Evolutionary conservation across 2,329 filamentous ascomycete species (phyloP).

Genomic region (Alternaria incomplexa): DNA sequence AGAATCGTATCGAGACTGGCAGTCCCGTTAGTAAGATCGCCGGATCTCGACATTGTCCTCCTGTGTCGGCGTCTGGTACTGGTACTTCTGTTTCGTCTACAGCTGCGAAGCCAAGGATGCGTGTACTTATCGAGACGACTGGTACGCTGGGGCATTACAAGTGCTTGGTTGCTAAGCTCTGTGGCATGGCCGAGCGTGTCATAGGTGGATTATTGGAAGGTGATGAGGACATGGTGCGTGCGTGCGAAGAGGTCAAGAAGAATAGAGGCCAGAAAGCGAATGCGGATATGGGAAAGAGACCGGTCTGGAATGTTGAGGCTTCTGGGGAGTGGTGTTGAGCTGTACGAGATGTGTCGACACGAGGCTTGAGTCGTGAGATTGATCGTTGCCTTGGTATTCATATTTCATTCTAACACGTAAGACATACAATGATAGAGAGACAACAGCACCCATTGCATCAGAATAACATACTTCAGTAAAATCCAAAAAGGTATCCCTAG

Average conservation of each 20-base stretch:
- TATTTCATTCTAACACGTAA: not conserved
- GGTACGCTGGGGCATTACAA: not conserved
- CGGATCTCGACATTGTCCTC: not conserved
- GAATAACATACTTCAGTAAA: conserved; percentile 3
- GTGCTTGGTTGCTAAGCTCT: not conserved
- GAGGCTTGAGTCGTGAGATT: not conserved
- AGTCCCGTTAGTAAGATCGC: not conserved
- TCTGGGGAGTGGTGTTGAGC: not conserved
- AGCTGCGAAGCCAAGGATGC: not conserved
- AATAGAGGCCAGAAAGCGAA: not conserved
- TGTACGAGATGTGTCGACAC: not conserved
- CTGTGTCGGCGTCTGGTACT: not conserved
- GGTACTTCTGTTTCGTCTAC: not conserved
- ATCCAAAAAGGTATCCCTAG: conserved; percentile 23
- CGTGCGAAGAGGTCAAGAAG: not conserved
- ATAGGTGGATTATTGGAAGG: not conserved
- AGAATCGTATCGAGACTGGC: not conserved
- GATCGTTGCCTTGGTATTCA: not conserved
- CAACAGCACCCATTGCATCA: not conserved
- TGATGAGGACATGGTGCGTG: not conserved
- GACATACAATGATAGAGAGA: not conserved
- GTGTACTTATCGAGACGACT: not conserved
- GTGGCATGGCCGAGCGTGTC: not conserved
- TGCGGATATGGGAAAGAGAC: not conserved
- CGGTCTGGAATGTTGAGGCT: not conserved